Evolutionary conservation across 179 eudicot species (phyloP).

Genomic region (Drosera spatulata): DNA sequence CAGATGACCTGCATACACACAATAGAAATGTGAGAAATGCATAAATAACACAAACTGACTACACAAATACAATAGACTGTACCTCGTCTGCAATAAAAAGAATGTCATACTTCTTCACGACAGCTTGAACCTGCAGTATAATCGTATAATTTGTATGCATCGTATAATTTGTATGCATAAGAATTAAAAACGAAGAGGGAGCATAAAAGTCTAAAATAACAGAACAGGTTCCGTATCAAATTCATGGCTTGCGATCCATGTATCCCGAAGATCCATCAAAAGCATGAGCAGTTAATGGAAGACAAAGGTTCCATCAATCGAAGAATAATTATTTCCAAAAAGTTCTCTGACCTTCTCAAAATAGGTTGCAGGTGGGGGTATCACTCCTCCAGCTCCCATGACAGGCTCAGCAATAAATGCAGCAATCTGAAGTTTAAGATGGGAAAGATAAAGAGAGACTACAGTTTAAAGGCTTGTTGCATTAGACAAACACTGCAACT

Average conservation of each 20-base stretch:
- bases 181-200: neutral
- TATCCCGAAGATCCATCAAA: too few species aligned
- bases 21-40: neutral
- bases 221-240: too few species aligned
- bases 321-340: neutral
- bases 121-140: conserved; percentile 69
- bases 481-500: neutral
- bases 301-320: too few species aligned
- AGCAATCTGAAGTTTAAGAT: conserved; percentile 38
- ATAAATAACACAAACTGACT: neutral
- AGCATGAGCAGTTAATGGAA: neutral
- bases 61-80: conserved; percentile 6
- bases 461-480: neutral
- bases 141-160: neutral
- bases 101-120: conserved; percentile 83
- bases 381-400: conserved; percentile 99
- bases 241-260: too few species aligned
- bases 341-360: conserved; percentile 59
- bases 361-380: conserved; percentile 87
- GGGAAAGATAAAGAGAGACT: too few species aligned
- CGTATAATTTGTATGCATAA: neutral
- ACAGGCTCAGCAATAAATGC: conserved; percentile 99
- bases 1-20: conserved; percentile 39
- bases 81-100: conserved; percentile 97
- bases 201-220: neutral